These are phyloP conservation scores for Talaromyces sp. DNA, from an alignment of 2,329 filamentous ascomycete genomes.

Conservation along the genomic window DNA sequence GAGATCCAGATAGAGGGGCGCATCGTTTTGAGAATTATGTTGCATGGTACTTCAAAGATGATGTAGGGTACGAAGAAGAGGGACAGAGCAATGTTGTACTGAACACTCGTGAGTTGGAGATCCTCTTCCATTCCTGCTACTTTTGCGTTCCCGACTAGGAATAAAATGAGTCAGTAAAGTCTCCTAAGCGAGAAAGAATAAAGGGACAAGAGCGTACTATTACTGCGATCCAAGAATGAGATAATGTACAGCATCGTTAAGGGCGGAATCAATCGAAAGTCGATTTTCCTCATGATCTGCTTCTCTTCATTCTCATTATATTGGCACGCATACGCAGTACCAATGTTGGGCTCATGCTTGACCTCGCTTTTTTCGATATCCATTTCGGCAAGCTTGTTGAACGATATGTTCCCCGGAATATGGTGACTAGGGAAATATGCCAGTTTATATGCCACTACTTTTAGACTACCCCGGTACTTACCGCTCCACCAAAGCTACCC, in stretches of 20 bases:
- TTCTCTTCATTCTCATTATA: not conserved
- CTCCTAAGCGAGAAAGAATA: too few species aligned
- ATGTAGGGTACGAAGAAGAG: conserved; percentile 27
- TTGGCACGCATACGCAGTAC: too few species aligned
- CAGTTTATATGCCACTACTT: too few species aligned
- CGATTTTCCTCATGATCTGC: conserved; percentile 16
- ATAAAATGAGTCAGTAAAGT: too few species aligned
- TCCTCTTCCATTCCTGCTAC: conserved; percentile 19
- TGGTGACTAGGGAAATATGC: too few species aligned
- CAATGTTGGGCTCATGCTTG: too few species aligned
- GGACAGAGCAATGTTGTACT: conserved; percentile 35
- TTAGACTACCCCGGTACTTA: too few species aligned
- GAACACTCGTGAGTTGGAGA: conserved; percentile 18
- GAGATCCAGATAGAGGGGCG: conserved; percentile 21
- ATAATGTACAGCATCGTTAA: conserved; percentile 10
- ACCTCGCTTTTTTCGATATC: too few species aligned
- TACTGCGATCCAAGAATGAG: conserved; percentile 20
- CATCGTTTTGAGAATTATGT: conserved; percentile 23
- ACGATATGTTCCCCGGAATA: too few species aligned
- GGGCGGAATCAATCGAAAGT: conserved; percentile 19
- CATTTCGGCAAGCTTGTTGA: too few species aligned
- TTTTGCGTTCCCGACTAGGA: conserved; percentile 18
- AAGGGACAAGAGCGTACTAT: not conserved
- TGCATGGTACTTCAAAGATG: conserved; percentile 23
- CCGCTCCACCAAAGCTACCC: too few species aligned